A percentile compares a stretch with the other conserved stretches of the same genome.
phyloP scores from a whole-genome alignment of 2,329 filamentous ascomycete genomes.

The Xylaria sp. region DNA sequence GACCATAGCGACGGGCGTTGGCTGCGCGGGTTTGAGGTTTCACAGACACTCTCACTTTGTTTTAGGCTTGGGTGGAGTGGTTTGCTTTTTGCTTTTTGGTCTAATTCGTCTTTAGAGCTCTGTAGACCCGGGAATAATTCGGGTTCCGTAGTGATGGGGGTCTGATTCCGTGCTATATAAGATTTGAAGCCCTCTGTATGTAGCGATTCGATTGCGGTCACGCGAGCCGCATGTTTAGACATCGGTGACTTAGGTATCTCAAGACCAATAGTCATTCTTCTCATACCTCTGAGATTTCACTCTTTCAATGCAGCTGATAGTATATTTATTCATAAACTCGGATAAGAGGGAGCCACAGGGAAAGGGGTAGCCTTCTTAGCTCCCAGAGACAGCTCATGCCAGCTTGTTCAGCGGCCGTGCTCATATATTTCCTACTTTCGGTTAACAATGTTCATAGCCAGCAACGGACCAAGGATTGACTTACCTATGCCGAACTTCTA shows the following conservation, averaged over 20 bases:
- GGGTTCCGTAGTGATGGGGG: neutral
- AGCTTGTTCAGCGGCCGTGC: no score
- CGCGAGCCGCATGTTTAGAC: neutral
- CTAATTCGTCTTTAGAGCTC: slow-evolving; percentile 8
- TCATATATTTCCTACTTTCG: neutral
- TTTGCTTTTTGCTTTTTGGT: slow-evolving; percentile 14
- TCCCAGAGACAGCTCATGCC: no score
- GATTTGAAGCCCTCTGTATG: neutral
- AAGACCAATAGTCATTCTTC: neutral
- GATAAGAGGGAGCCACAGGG: neutral
- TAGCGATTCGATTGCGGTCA: neutral
- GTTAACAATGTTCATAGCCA: neutral
- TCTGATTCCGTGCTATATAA: neutral
- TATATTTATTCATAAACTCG: neutral
- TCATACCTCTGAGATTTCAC: neutral
- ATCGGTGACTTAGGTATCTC: neutral
- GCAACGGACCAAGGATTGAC: neutral
- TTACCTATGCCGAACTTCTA: neutral
- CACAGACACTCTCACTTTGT: slow-evolving; percentile 11
- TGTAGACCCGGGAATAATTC: neutral
- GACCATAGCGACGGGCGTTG: slow-evolving; percentile 38
- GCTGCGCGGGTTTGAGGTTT: slow-evolving; percentile 16
- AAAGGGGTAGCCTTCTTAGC: no score
- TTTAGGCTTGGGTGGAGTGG: slow-evolving; percentile 21
- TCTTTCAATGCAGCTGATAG: neutral